A percentile compares a stretch with the other conserved stretches of the same genome.
Conservation (phyloP, 1,284 basidiomycete species). For the Trichosporon faecale region DNA sequence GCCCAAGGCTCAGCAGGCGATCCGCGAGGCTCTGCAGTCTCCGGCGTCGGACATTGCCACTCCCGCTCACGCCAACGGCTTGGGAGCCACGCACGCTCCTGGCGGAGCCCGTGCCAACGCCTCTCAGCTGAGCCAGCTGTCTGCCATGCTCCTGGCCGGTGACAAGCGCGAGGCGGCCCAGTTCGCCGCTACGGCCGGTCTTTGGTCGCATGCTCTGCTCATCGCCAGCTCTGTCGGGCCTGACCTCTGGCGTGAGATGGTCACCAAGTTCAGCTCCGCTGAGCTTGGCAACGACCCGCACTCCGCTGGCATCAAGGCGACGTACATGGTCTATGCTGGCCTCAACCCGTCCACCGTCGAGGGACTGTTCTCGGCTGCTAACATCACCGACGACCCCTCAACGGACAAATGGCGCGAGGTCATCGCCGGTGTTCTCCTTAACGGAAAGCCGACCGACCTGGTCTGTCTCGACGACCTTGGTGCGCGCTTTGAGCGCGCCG, state of each 20-base stretch:
- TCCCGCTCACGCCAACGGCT: conserved; percentile 30
- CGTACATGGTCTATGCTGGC: conserved; percentile 83
- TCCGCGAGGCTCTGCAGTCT: conserved; percentile 65
- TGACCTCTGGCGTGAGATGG: conserved; percentile 87
- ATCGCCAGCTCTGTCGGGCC: conserved; percentile 91
- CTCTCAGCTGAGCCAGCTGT: conserved; percentile 66
- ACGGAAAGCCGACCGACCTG: conserved; percentile 60
- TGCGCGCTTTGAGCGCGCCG: conserved; percentile 69
- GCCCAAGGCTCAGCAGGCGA: conserved; percentile 64
- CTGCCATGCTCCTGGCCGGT: conserved; percentile 73
- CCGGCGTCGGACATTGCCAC: conserved; percentile 23
- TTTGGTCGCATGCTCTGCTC: conserved; percentile 96
- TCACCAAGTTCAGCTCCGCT: conserved; percentile 75
- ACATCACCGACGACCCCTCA: conserved; percentile 39
- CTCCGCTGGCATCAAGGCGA: conserved; percentile 60
- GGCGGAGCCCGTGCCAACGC: conserved; percentile 55
- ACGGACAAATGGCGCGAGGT: conserved; percentile 76
- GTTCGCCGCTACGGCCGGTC: conserved; percentile 77
- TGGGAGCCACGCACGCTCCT: conserved; percentile 25
- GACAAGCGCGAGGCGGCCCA: conserved; percentile 82
- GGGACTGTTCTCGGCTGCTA: conserved; percentile 36
- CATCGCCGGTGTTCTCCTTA: conserved; percentile 76
- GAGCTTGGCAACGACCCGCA: conserved; percentile 61
- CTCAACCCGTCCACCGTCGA: conserved; percentile 30
- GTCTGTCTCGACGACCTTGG: conserved; percentile 82